Evolutionary conservation across 345 rosid species (phyloP).

Genomic region (Cardamine occulta): DNA sequence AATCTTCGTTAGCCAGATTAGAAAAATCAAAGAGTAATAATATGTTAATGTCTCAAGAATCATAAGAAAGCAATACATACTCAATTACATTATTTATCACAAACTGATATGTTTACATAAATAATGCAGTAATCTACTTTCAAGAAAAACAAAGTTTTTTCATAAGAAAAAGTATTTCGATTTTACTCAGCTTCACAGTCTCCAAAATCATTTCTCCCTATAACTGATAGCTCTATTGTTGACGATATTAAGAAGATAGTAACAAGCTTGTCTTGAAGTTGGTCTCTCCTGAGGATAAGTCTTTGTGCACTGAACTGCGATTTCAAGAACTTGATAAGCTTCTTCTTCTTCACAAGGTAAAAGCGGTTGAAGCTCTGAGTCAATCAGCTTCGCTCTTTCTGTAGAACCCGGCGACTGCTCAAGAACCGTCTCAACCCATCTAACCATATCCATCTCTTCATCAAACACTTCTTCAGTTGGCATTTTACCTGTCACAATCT

Average conservation of each 20-base stretch:
- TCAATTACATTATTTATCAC: background rate
- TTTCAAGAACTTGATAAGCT: slow-evolving; percentile 72
- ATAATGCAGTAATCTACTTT: background rate
- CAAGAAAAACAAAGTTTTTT: background rate
- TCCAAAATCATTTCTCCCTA: slow-evolving; percentile 43
- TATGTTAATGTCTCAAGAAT: background rate
- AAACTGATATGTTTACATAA: slow-evolving; percentile 1
- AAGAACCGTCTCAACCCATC: slow-evolving; percentile 71
- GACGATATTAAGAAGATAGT: slow-evolving; percentile 58
- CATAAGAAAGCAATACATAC: background rate
- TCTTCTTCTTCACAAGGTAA: slow-evolving; percentile 58
- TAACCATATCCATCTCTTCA: slow-evolving; percentile 78
- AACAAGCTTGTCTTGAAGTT: slow-evolving; percentile 68
- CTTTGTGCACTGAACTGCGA: slow-evolving; percentile 78
- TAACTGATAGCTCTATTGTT: slow-evolving; percentile 51
- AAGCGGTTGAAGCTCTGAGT: slow-evolving; percentile 61
- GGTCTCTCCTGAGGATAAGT: slow-evolving; percentile 78
- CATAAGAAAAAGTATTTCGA: background rate
- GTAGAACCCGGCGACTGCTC: slow-evolving; percentile 49
- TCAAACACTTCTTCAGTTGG: slow-evolving; percentile 71
- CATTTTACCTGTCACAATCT: slow-evolving; percentile 84
- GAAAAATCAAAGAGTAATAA: background rate
- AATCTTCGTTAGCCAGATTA: background rate
- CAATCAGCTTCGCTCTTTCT: slow-evolving; percentile 60
- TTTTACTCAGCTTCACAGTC: background rate